Evolutionary conservation across 2,329 filamentous ascomycete genomes (phyloP), one percentile per base, ranked within the genome.

Genomic region (Pleoardoris graminearum): DNA sequence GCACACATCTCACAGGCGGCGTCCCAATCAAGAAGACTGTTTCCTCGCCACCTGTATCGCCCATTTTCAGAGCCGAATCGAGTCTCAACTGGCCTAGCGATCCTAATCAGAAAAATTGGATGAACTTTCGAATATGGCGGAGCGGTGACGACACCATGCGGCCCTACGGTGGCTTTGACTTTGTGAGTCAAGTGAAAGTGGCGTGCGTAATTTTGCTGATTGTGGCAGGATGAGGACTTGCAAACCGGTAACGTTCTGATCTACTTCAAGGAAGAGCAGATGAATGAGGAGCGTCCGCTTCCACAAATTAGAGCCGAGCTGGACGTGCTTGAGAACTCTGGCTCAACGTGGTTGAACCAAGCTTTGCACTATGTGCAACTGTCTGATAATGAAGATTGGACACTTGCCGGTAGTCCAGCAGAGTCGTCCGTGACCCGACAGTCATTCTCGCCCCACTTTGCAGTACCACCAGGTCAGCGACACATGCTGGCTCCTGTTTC

Each of bases 211-310:
- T 11, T 3, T 6, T n/a, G 39, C 53, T 65, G 44, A 62, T 46
- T n/a, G 25, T 51, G 32, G 45, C 30, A 75, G 71, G 73, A 76
- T 45, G 63, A 71, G 32, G 68, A 74, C 22, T 69, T 75, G 71
- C 69, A 74, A 35, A 58, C 54, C 10, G 73, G 73, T 6, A 69
- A 67, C 37, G 74, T 74, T 14, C 51, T 72, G 23, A 68, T 72
- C 14, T 75, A 70, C 51, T 75, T 76, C 53, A 72, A 67, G 45
- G 73, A 75, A 51, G 71, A 76, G 53, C 71, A 74, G 33, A 39
- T 55, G 7, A 62, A 68, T 5, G 65, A 72, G 17, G 65, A 71
- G n/a, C 64, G 65, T n/a, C 68, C 72, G 7, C 41, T 68, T 10
- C 69, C 71, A 14, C 69, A 72, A 12, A 62, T 75, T 21, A 67